phyloP scores from a whole-genome alignment of 2,329 filamentous ascomycete species.

The Tolypocladium tropicale region DNA sequence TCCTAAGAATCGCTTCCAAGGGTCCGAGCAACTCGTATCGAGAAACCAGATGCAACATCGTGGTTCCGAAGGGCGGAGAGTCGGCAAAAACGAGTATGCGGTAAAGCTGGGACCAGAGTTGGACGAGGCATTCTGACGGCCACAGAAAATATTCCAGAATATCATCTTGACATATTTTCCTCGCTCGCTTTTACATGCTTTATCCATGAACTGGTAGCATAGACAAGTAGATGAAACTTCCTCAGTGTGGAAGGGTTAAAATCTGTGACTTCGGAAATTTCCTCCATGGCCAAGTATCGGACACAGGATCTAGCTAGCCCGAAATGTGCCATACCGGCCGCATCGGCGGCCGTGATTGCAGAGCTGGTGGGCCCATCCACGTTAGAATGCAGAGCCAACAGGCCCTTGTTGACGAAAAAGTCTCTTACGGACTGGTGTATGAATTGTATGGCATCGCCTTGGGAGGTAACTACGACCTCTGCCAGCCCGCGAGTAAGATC shows the following conservation, averaged over 20 bases:
- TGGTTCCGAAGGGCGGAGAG: neutral
- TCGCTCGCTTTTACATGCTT: conserved; percentile 2
- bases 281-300: conserved; percentile 13
- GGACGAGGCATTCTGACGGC: neutral
- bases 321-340: neutral
- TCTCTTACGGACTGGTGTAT: conserved; percentile 24
- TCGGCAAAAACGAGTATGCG: neutral
- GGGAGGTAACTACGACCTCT: conserved; percentile 6
- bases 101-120: neutral
- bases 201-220: conserved; percentile 2
- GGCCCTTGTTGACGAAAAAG: conserved; percentile 16
- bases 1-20: neutral
- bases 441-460: conserved; percentile 15
- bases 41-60: neutral
- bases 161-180: neutral
- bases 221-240: neutral
- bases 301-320: conserved; percentile 14
- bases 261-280: too few relatives aligned
- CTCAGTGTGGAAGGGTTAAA: too few relatives aligned
- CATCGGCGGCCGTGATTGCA: neutral
- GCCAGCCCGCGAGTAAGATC: conserved; percentile 18
- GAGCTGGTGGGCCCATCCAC: too few relatives aligned
- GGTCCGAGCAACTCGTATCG: neutral
- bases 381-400: conserved; percentile 2
- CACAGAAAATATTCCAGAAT: neutral